A percentile compares a stretch with the other conserved stretches of the same genome.
Evolutionary conservation across 805 yeast genomes (phyloP).

Genomic region (Pichia kluyveri): DNA sequence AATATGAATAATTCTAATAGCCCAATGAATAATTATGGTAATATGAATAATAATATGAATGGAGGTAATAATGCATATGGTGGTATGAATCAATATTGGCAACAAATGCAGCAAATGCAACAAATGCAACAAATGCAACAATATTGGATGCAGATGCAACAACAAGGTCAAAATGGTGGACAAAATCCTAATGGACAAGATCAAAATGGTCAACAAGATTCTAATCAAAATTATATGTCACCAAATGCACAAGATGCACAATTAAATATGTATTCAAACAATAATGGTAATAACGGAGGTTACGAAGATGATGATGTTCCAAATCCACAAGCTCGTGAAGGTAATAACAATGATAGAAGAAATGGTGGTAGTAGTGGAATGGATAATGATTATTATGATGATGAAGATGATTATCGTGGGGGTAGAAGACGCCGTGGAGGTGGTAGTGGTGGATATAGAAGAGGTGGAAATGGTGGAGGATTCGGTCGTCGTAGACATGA

Average conservation of each 20-base stretch:
- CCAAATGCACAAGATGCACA: constrained; percentile 9
- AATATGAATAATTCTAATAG: background rate
- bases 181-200: constrained; percentile 1
- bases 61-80: constrained; percentile 22
- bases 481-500: background rate
- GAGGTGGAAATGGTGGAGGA: too few species aligned
- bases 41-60: background rate
- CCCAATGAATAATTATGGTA: constrained; percentile 13
- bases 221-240: constrained; percentile 2
- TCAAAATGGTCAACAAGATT: background rate
- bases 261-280: constrained; percentile 6
- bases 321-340: constrained; percentile 26
- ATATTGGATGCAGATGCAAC: constrained; percentile 13
- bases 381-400: background rate
- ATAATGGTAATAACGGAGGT: constrained; percentile 15
- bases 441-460: background rate
- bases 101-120: constrained; percentile 36
- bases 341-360: background rate
- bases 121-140: constrained; percentile 26
- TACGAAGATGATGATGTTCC: constrained; percentile 28
- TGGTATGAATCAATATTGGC: constrained; percentile 45
- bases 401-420: background rate
- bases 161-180: constrained; percentile 6
- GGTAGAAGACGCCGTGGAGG: background rate
- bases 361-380: background rate